These are phyloP conservation scores for Cucumis hystrix DNA, from an alignment of 306 rosid species.

Conservation along the genomic window DNA sequence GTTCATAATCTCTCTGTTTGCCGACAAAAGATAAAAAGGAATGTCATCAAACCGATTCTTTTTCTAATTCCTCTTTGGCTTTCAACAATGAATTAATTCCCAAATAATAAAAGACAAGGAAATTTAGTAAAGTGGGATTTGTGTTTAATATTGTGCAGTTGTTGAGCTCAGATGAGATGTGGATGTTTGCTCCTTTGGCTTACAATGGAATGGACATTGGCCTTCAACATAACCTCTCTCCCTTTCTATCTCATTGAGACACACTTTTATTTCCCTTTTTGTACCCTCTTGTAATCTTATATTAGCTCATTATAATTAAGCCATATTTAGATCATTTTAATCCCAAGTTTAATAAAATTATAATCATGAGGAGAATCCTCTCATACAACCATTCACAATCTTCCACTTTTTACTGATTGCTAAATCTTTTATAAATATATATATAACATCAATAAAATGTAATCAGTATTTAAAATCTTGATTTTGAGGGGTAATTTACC, in stretches of 20 bases:
- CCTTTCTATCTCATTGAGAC: slow-evolving; percentile 26
- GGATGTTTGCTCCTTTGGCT: slow-evolving; percentile 97
- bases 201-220: slow-evolving; percentile 84
- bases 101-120: too few species aligned
- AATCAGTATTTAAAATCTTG: too few species aligned
- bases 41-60: neutral
- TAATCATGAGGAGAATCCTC: slow-evolving; percentile 26
- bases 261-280: neutral
- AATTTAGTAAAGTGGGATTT: neutral
- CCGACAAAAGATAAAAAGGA: neutral
- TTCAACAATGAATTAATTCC: neutral
- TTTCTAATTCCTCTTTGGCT: neutral
- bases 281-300: slow-evolving; percentile 8
- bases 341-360: slow-evolving; percentile 21
- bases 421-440: too few species aligned
- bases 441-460: too few species aligned
- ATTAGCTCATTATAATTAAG: slow-evolving; percentile 2
- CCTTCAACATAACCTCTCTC: slow-evolving; percentile 31
- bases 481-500: too few species aligned
- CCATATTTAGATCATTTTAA: slow-evolving; percentile 6
- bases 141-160: slow-evolving; percentile 31
- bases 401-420: too few species aligned
- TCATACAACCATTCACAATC: neutral
- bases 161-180: slow-evolving; percentile 74
- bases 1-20: neutral